Evolutionary conservation across 148 eudicot species (phyloP).

Genomic region (Rhododendron vialii): DNA sequence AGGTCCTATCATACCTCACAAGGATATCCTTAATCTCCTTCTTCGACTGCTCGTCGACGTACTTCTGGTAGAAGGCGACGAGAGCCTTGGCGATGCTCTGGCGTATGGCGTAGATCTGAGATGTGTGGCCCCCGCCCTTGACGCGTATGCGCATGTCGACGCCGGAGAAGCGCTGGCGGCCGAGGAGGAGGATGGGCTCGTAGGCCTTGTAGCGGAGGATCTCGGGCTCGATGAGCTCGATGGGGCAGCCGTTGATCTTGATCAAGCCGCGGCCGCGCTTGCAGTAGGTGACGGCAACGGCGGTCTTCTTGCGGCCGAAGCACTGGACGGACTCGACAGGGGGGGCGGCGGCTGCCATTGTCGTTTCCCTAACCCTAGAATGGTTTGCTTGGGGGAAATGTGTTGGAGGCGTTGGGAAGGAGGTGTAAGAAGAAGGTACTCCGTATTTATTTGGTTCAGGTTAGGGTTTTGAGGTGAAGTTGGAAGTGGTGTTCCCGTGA

Average conservation of each 20-base stretch:
- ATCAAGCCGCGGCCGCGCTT: slow-evolving; percentile 45
- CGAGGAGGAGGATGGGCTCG: slow-evolving; percentile 48
- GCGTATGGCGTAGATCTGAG: slow-evolving; percentile 50
- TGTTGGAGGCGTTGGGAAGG: background rate
- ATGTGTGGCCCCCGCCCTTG: slow-evolving; percentile 52
- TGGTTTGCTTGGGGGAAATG: background rate
- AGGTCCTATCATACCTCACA: slow-evolving; percentile 44
- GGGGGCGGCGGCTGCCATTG: slow-evolving; percentile 22
- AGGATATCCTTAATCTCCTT: slow-evolving; percentile 58
- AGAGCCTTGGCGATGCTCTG: slow-evolving; percentile 51
- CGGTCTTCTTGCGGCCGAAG: slow-evolving; percentile 52
- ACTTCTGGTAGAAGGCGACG: slow-evolving; percentile 49
- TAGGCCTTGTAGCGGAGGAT: slow-evolving; percentile 46
- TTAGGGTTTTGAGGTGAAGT: background rate
- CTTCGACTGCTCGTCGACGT: slow-evolving; percentile 45
- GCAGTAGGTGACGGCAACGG: slow-evolving; percentile 53
- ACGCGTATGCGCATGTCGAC: slow-evolving; percentile 56
- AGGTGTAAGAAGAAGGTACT: background rate
- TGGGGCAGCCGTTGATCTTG: slow-evolving; percentile 48
- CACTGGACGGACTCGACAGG: slow-evolving; percentile 40
- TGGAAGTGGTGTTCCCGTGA: background rate
- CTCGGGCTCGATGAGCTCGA: slow-evolving; percentile 45
- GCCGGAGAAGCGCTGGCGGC: slow-evolving; percentile 41
- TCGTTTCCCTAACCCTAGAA: background rate
- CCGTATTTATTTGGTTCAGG: background rate